These are phyloP conservation scores for Balakata baccata DNA, from an alignment of 345 rosid species.

Conservation along the genomic window DNA sequence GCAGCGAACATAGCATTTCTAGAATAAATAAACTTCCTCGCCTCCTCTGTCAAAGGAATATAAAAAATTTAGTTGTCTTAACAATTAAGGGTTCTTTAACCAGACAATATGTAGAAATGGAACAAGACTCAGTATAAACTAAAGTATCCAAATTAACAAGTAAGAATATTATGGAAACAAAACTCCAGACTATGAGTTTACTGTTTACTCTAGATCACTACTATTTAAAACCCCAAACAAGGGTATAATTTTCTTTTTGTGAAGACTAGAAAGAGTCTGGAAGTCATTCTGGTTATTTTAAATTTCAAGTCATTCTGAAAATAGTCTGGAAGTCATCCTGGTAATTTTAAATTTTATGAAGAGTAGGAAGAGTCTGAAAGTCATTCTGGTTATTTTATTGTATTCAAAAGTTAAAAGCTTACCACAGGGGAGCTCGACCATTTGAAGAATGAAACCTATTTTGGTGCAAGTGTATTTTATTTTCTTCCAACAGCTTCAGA, in stretches of 20 bases:
- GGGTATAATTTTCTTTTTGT: neutral
- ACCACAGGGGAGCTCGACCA: conserved; percentile 26
- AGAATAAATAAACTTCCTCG: neutral
- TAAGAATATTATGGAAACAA: neutral
- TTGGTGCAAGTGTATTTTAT: conserved; percentile 13
- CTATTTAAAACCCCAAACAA: conserved; percentile 4
- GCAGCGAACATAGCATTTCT: neutral
- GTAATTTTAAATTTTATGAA: too few species aligned
- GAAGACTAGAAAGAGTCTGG: neutral
- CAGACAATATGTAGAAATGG: neutral
- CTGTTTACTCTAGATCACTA: neutral
- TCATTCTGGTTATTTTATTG: neutral
- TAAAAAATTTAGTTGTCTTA: neutral
- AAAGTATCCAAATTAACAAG: neutral
- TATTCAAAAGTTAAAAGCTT: conserved; percentile 14
- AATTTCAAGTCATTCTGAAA: neutral
- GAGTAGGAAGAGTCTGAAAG: too few species aligned
- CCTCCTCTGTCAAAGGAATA: conserved; percentile 2
- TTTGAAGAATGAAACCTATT: conserved; percentile 27
- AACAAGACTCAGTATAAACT: neutral
- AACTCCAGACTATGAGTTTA: neutral
- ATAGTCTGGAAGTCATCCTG: too few species aligned
- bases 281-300: neutral
- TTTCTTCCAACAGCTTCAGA: conserved; percentile 37
- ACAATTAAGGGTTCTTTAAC: neutral